A percentile compares a stretch with the other conserved stretches of the same genome.
Conservation (phyloP, 208 protist genomes). For the Lotmaria passim region DNA sequence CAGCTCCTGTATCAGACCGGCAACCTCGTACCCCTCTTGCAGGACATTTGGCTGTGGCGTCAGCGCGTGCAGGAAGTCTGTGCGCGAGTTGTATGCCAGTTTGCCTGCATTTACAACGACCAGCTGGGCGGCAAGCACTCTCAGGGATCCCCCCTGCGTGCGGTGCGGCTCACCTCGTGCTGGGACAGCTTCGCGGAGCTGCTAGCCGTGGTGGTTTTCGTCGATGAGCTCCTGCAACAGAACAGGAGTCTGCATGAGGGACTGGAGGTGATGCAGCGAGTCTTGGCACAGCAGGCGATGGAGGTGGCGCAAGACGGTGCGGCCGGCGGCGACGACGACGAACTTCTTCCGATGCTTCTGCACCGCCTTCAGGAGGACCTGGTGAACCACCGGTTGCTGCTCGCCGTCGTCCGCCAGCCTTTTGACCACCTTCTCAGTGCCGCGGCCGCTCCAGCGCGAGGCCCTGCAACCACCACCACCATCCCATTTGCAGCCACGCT, state of each 20-base stretch:
- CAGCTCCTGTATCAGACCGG: constrained; percentile 70
- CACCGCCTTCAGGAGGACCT: constrained; percentile 22
- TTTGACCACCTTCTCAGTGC: constrained; percentile 33
- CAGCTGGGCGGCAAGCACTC: not conserved
- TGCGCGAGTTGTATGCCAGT: constrained; percentile 68
- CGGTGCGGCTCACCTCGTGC: constrained; percentile 64
- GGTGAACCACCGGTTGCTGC: constrained; percentile 46
- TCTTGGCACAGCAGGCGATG: constrained; percentile 27
- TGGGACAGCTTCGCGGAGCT: constrained; percentile 76
- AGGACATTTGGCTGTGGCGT: constrained; percentile 81
- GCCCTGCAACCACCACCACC: not conserved
- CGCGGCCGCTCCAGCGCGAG: constrained; percentile 3
- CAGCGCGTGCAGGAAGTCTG: constrained; percentile 71
- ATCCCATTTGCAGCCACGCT: not conserved
- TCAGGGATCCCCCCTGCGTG: constrained; percentile 15
- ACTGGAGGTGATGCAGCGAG: constrained; percentile 40
- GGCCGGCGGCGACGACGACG: constrained; percentile 16
- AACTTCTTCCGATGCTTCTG: constrained; percentile 25
- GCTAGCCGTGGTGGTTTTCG: constrained; percentile 70
- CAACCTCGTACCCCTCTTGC: constrained; percentile 68
- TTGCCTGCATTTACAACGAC: constrained; percentile 69
- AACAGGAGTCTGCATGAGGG: constrained; percentile 65
- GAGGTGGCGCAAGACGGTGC: constrained; percentile 4
- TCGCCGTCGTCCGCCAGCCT: constrained; percentile 75
- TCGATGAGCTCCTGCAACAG: constrained; percentile 83